These are phyloP conservation scores for Beauveria varroae DNA, from an alignment of 2,329 filamentous ascomycete species.

Conservation along the genomic window DNA sequence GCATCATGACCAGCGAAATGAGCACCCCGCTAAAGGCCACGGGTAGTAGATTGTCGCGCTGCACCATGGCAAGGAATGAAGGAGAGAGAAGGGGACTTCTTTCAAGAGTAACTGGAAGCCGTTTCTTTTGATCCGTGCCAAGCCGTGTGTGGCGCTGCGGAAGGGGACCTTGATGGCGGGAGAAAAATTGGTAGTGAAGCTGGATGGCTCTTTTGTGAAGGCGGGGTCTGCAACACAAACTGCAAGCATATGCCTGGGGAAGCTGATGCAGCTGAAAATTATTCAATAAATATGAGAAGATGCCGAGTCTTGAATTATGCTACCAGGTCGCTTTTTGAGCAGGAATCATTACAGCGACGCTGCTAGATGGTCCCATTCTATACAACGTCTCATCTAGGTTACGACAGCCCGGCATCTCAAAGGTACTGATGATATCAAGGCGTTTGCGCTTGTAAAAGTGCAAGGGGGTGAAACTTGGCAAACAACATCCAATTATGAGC, in stretches of 20 bases:
- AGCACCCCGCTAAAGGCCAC: constrained; percentile 5
- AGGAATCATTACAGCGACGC: no score
- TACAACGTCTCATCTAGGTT: no score
- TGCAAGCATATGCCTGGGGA: background rate
- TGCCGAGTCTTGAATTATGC: no score
- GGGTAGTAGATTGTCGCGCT: constrained; percentile 3
- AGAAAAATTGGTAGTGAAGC: constrained; percentile 3
- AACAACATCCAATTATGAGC: no score
- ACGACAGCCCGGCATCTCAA: no score
- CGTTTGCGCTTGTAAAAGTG: no score
- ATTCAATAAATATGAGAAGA: background rate
- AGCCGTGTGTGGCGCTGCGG: background rate
- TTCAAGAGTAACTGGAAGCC: background rate
- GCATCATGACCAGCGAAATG: constrained; percentile 4
- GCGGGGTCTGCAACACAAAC: background rate
- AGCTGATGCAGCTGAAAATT: background rate
- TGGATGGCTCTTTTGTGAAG: background rate
- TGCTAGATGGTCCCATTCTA: no score
- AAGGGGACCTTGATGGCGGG: constrained; percentile 3
- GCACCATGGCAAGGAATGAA: constrained; percentile 1
- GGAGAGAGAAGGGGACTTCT: background rate
- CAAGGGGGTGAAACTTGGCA: no score
- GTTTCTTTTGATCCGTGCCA: background rate
- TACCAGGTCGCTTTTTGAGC: no score
- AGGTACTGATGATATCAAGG: no score